Conservation (phyloP, 2,329 filamentous ascomycete genomes). For the Lasiodiplodia sp. region DNA sequence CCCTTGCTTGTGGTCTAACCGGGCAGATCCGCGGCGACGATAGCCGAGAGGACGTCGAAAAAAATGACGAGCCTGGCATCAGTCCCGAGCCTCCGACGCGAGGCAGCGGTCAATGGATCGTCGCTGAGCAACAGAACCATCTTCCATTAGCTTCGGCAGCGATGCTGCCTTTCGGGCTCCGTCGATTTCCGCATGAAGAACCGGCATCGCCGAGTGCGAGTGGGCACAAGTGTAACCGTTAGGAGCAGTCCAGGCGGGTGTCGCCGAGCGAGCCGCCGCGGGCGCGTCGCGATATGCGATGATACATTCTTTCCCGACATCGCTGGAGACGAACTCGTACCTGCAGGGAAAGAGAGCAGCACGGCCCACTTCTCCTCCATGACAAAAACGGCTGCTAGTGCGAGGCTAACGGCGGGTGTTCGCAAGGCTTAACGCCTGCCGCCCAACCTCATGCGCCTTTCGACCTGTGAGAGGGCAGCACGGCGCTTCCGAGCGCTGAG, state of each 20-base stretch:
- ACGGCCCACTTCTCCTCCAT: neutral
- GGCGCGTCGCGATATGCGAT: neutral
- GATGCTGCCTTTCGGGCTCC: too few relatives aligned
- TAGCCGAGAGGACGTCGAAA: constrained; percentile 5
- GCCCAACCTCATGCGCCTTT: neutral
- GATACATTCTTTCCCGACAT: neutral
- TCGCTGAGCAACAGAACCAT: neutral
- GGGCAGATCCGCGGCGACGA: constrained; percentile 18
- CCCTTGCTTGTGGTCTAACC: neutral
- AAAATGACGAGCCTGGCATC: neutral
- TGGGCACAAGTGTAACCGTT: neutral
- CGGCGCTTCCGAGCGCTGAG: neutral
- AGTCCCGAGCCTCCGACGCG: neutral
- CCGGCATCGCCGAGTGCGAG: neutral
- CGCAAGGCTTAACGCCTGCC: neutral
- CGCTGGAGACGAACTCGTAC: neutral
- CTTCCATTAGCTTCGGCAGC: neutral
- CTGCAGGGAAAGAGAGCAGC: neutral
- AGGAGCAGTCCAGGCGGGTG: neutral
- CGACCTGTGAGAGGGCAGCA: neutral
- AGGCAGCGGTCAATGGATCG: neutral
- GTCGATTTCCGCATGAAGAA: neutral
- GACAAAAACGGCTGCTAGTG: neutral
- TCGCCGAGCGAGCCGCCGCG: constrained; percentile 13
- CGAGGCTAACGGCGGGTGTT: neutral